phyloP scores from a whole-genome alignment of 2,329 filamentous ascomycete genomes.

The Aspergillus costaricaensis region DNA sequence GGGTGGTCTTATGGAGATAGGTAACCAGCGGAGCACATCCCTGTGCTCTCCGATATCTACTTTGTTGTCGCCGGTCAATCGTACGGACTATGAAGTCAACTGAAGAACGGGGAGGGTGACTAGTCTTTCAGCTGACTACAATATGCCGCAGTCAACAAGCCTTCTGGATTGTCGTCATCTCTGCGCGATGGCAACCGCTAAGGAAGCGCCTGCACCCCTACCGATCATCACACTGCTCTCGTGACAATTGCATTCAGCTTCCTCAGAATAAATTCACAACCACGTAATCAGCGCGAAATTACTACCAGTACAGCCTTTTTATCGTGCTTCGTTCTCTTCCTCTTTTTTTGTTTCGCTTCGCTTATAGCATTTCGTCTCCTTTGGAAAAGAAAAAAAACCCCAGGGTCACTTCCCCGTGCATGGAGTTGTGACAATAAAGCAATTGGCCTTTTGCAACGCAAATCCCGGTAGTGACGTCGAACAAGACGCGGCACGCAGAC shows the following conservation, averaged over 20 bases:
- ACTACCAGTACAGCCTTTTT: slow-evolving; percentile 14
- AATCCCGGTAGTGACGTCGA: background rate
- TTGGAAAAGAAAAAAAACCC: background rate
- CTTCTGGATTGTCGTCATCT: background rate
- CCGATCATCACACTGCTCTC: slow-evolving; percentile 1
- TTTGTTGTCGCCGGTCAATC: background rate
- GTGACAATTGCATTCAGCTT: slow-evolving; percentile 11
- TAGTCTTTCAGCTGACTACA: background rate
- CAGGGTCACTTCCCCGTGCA: slow-evolving; percentile 3
- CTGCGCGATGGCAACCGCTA: background rate
- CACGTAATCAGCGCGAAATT: slow-evolving; percentile 7
- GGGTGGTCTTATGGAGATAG: background rate
- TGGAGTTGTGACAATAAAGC: slow-evolving; percentile 3
- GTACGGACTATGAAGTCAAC: background rate
- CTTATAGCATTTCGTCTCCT: background rate
- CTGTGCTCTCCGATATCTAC: background rate
- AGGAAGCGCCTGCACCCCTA: background rate
- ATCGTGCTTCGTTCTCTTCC: background rate
- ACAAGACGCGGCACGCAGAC: background rate
- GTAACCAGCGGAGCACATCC: background rate
- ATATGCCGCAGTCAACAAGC: background rate
- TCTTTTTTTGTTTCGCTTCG: slow-evolving; percentile 5
- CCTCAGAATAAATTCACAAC: slow-evolving; percentile 9
- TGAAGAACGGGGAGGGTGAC: background rate
- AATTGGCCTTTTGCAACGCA: slow-evolving; percentile 10